Percentiles rank a stretch among this genome's conserved stretches.
phyloP scores from a whole-genome alignment of 1,139 yeast genomes.

The Maudiozyma humilis region DNA sequence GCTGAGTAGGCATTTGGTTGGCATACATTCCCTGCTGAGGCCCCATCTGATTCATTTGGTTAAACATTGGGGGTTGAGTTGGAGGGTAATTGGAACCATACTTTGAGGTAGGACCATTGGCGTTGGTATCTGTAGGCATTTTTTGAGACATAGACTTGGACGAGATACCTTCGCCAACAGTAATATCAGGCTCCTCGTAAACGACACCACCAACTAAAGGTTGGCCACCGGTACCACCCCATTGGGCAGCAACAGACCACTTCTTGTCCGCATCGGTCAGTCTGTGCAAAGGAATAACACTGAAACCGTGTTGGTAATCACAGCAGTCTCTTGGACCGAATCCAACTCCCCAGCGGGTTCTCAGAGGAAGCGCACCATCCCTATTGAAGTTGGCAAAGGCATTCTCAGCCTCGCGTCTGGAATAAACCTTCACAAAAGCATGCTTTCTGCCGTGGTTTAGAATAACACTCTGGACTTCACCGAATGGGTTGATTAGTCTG shows the following conservation, averaged over 20 bases:
- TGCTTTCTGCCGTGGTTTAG: conserved; percentile 83
- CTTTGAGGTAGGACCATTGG: conserved; percentile 77
- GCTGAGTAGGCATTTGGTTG: conserved; percentile 7
- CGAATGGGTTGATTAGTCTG: conserved; percentile 68
- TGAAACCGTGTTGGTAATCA: conserved; percentile 83
- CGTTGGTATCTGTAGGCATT: conserved; percentile 81
- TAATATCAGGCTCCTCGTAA: conserved; percentile 95
- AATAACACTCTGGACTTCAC: conserved; percentile 89
- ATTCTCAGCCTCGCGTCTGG: conserved; percentile 86
- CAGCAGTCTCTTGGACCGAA: conserved; percentile 98
- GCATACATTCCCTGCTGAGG: conserved; percentile 14
- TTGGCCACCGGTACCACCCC: conserved; percentile 96
- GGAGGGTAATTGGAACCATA: conserved; percentile 17
- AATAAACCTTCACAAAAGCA: conserved; percentile 93
- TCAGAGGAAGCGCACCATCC: conserved; percentile 50
- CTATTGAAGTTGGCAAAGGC: conserved; percentile 53
- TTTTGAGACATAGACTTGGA: conserved; percentile 85
- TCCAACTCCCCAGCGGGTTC: conserved; percentile 98
- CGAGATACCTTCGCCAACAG: conserved; percentile 88
- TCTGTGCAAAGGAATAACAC: conserved; percentile 76
- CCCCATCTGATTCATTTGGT: conserved; percentile 29
- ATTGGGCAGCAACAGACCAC: conserved; percentile 86
- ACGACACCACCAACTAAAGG: conserved; percentile 76
- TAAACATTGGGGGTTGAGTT: conserved; percentile 7
- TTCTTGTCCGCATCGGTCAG: conserved; percentile 87